These are phyloP conservation scores for Daldinia vernicosa DNA, from an alignment of 495 filamentous ascomycete species.

Conservation along the genomic window DNA sequence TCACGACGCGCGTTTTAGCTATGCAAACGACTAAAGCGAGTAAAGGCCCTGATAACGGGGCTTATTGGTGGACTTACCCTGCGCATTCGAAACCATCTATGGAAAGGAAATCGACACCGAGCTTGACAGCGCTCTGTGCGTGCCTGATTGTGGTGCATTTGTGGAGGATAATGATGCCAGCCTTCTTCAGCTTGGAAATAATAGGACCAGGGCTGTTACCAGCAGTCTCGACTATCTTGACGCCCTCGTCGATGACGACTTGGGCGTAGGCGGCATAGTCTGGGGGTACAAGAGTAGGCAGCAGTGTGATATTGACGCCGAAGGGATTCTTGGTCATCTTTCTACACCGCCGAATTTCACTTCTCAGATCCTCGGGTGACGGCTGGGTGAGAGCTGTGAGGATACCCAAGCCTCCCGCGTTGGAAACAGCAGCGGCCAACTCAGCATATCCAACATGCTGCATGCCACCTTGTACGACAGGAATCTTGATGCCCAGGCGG, in stretches of 20 bases:
- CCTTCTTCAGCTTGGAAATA: slow-evolving; percentile 86
- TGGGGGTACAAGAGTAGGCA: slow-evolving; percentile 87
- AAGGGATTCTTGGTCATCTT: slow-evolving; percentile 89
- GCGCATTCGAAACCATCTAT: slow-evolving; percentile 99
- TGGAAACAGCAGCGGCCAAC: slow-evolving; percentile 90
- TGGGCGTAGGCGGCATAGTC: slow-evolving; percentile 93
- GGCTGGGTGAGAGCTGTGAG: slow-evolving; percentile 96
- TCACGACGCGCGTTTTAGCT: slow-evolving; percentile 21
- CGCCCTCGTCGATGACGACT: slow-evolving; percentile 90
- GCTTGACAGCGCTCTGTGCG: slow-evolving; percentile 88
- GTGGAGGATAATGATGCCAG: slow-evolving; percentile 82
- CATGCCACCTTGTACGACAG: slow-evolving; percentile 98
- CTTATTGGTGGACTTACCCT: slow-evolving; percentile 65
- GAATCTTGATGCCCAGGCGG: slow-evolving; percentile 89
- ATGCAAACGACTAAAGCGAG: slow-evolving; percentile 13
- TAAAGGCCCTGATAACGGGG: slow-evolving; percentile 7
- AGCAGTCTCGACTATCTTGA: slow-evolving; percentile 95
- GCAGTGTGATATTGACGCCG: slow-evolving; percentile 94
- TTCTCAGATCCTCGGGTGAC: slow-evolving; percentile 88
- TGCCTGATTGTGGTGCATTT: slow-evolving; percentile 98
- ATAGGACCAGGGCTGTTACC: slow-evolving; percentile 94
- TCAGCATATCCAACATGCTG: slow-evolving; percentile 82
- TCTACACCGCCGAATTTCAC: slow-evolving; percentile 88
- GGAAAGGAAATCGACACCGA: slow-evolving; percentile 94
- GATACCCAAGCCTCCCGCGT: slow-evolving; percentile 93